Evolutionary conservation across 805 yeast species (phyloP).

Genomic region (Wickerhamiella lipophila): DNA sequence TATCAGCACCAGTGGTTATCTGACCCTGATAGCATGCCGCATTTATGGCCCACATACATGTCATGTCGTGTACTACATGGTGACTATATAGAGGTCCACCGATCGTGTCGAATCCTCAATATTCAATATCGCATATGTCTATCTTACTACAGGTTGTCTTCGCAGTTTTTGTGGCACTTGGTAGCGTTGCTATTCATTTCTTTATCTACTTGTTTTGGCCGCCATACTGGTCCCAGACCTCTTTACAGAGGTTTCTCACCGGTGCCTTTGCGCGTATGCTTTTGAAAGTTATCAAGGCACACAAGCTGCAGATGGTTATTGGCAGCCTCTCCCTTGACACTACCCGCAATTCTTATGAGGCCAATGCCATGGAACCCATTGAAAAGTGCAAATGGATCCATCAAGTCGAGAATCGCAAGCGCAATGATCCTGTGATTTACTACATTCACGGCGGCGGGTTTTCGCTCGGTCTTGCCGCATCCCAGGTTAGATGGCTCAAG

Average conservation of each 20-base stretch:
- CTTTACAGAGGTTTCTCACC: background rate
- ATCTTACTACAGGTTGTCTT: background rate
- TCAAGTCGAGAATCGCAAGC: conserved; percentile 18
- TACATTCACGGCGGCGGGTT: conserved; percentile 25
- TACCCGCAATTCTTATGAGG: background rate
- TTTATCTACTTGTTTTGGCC: background rate
- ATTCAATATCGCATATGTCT: background rate
- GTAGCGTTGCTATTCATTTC: background rate
- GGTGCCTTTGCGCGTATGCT: background rate
- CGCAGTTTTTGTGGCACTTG: background rate
- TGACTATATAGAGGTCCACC: too few species aligned
- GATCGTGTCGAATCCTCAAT: too few species aligned
- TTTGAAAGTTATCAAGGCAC: background rate
- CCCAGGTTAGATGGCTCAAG: conserved; percentile 17
- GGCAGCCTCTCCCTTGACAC: background rate
- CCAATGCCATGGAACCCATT: background rate
- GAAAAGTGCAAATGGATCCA: conserved; percentile 17
- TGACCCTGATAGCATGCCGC: too few species aligned
- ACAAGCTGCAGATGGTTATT: background rate
- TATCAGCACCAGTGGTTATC: too few species aligned
- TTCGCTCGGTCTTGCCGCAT: conserved; percentile 17
- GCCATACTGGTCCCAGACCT: background rate
- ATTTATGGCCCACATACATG: too few species aligned
- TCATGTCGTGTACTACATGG: too few species aligned
- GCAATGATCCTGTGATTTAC: conserved; percentile 21